A percentile compares a stretch with the other conserved stretches of the same genome.
Conservation (phyloP, 306 rosid genomes). For the Castanopsis chinensis region DNA sequence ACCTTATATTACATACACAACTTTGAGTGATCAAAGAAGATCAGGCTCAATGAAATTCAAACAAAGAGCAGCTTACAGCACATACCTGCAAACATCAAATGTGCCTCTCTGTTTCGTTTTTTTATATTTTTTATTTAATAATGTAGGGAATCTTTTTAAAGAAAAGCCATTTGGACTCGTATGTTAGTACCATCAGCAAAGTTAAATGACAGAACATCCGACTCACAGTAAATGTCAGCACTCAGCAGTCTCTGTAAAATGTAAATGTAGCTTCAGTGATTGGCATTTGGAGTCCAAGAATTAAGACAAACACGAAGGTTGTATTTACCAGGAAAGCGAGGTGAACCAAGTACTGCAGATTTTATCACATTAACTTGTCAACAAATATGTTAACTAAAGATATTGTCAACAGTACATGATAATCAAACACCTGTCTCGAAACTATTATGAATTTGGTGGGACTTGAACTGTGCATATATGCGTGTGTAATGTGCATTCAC, state of each 20-base stretch:
- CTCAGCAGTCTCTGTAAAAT: not conserved
- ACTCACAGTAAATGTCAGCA: not conserved
- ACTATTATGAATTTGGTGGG: not conserved
- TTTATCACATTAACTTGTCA: not conserved
- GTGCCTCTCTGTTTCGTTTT: not conserved
- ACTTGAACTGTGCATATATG: not conserved
- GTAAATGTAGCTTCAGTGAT: not conserved
- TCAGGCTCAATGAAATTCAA: not conserved
- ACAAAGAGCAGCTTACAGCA: not conserved
- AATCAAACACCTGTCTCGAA: not conserved
- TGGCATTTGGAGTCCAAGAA: not conserved
- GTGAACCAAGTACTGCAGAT: not conserved
- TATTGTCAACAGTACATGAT: not conserved
- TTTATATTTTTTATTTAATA: too few species aligned
- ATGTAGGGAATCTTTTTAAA: too few species aligned
- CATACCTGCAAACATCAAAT: not conserved
- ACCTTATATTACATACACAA: not conserved
- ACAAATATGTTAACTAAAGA: not conserved
- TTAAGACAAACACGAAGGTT: not conserved
- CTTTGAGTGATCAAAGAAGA: not conserved
- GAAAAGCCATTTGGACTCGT: too few species aligned
- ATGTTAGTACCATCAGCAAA: not conserved
- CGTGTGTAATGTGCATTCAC: not conserved
- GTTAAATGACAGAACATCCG: not conserved
- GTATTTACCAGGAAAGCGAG: not conserved